phyloP scores from a whole-genome alignment of 2,329 filamentous ascomycete genomes.

The Botryotinia globosa region DNA sequence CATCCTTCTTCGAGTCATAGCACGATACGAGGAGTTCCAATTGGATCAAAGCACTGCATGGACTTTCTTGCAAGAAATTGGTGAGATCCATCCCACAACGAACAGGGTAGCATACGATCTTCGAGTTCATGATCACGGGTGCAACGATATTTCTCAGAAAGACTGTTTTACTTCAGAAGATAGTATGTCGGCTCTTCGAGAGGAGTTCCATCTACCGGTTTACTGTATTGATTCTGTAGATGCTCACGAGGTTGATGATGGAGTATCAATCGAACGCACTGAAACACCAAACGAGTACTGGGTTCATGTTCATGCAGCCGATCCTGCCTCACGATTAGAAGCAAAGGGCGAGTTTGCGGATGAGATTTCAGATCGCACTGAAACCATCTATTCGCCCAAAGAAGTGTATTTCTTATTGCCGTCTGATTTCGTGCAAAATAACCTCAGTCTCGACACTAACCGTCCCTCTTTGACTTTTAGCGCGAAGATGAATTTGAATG shows the following conservation, averaged over 20 bases:
- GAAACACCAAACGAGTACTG: constrained; percentile 56
- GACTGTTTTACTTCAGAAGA: constrained; percentile 38
- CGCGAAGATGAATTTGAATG: constrained; percentile 52
- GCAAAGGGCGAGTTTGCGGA: constrained; percentile 57
- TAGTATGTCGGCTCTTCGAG: constrained; percentile 52
- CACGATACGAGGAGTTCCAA: constrained; percentile 53
- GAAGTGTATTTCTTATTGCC: constrained; percentile 59
- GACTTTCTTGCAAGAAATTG: constrained; percentile 73
- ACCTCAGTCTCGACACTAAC: constrained; percentile 53
- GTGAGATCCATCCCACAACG: constrained; percentile 68
- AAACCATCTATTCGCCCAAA: constrained; percentile 60
- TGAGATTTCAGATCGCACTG: constrained; percentile 58
- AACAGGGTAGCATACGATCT: constrained; percentile 61
- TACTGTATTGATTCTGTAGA: constrained; percentile 70
- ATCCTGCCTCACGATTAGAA: constrained; percentile 68
- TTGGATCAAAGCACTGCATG: constrained; percentile 51
- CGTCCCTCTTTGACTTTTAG: constrained; percentile 61
- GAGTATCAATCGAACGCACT: constrained; percentile 66
- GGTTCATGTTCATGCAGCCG: constrained; percentile 76
- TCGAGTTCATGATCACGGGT: constrained; percentile 41
- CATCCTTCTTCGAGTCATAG: constrained; percentile 59
- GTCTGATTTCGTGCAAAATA: constrained; percentile 45
- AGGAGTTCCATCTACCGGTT: constrained; percentile 57
- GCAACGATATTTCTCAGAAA: not conserved
- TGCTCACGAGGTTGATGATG: constrained; percentile 75